Evolutionary conservation across 208 protist genomes (phyloP), one percentile per base, ranked within the genome.

Genomic region (Porcisia deanei): DNA sequence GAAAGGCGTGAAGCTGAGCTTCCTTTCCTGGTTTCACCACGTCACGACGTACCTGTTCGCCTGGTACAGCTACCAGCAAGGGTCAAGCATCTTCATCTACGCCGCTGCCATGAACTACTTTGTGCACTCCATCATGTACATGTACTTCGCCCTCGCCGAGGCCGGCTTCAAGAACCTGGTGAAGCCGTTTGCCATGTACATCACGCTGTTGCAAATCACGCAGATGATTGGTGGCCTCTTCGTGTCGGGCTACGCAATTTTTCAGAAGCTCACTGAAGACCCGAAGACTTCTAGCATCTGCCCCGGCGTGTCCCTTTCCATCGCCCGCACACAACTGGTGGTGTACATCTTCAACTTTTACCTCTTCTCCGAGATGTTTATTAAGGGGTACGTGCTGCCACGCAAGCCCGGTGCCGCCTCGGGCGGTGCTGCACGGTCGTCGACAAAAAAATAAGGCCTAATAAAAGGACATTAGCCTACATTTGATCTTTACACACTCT

Each of bases 81-180:
- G 86, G 45, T 82, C 80, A 30, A 88, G 85, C 68, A 85, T 85
- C 68, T 85, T 90, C 49, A 88, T 89, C 73, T 94, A 85, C 65
- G 76, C 81, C 74, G 90, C 92, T 20, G 78, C 90, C 22, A 97
- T 99, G 93, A 99, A 99, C 79, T 96, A 97, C 84, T 84, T 80
- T 65, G 97, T 99, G 54, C 98, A 99, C 85, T 84, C 93, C 37
- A 91, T 99, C 88, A 99, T 99, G 97, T 99, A 99, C 87, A 88
- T 91, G 7, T 99, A 99, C 86, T 99, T 98, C 76, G 85, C 88
- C 49, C 72, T 98, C 18, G 82, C 88, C 22, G 92, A 91, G 58
- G 83, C 82, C 22, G 90, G 91, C 22, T 81, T 85, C 65, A 88
- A 89, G 82, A 82, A 86, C 60, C 69, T 97, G 14, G 81, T 94